phyloP scores from a whole-genome alignment of 805 yeast genomes.

The Candida endomychidarum region DNA sequence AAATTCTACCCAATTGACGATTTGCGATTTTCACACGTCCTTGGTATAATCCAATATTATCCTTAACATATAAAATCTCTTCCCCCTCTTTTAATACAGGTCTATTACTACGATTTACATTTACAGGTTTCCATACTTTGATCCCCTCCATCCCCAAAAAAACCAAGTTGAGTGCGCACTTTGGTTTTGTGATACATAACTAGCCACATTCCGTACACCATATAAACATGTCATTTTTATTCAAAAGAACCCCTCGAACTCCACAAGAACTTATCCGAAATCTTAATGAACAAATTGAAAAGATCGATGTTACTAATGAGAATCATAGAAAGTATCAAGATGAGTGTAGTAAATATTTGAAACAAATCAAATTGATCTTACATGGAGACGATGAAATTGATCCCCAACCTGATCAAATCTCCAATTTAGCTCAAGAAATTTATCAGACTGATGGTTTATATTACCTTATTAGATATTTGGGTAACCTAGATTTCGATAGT shows the following conservation, averaged over 20 bases:
- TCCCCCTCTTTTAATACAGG: slow-evolving; percentile 37
- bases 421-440: slow-evolving; percentile 76
- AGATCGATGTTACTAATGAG: slow-evolving; percentile 47
- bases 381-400: slow-evolving; percentile 68
- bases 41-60: slow-evolving; percentile 70
- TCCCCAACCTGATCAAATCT: slow-evolving; percentile 70
- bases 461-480: slow-evolving; percentile 56
- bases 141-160: background rate
- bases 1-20: slow-evolving; percentile 74
- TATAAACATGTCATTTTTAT: slow-evolving; percentile 91
- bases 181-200: background rate
- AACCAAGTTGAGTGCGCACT: too few species aligned
- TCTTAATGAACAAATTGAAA: slow-evolving; percentile 68
- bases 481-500: slow-evolving; percentile 82
- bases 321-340: slow-evolving; percentile 56
- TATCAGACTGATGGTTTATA: slow-evolving; percentile 69
- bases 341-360: slow-evolving; percentile 64
- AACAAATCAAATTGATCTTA: slow-evolving; percentile 63
- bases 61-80: slow-evolving; percentile 32
- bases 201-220: too few species aligned
- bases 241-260: slow-evolving; percentile 87
- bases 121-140: slow-evolving; percentile 34
- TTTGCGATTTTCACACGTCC: slow-evolving; percentile 63
- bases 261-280: slow-evolving; percentile 81
- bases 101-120: slow-evolving; percentile 39